Base-by-base conservation (phyloP, 164 flowering plant species). In the Umbilicus rupestris region DNA sequence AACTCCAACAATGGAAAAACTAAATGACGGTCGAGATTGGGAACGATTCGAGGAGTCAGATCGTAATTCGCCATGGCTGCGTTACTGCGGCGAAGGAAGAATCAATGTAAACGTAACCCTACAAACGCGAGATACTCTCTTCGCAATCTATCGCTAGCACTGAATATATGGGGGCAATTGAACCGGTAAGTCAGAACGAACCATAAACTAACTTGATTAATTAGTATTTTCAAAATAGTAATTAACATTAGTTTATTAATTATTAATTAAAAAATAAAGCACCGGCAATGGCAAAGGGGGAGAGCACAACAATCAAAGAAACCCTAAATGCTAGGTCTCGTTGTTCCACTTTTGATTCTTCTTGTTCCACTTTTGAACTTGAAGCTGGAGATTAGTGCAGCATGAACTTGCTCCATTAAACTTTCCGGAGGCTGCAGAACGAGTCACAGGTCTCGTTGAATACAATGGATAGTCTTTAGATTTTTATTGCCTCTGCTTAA, bases 301-400 rank as follows among this genome's bases (percentile, higher is more conserved):
- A n/a, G n/a, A n/a, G n/a, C n/a, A n/a, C n/a, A n/a, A n/a, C n/a
- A n/a, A n/a, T n/a, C n/a, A 20, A 22, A 7, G 6, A 29, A 55
- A 55, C 31, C 60, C 44, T 37, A 19, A 62, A n/a, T 37, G 41
- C 37, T 7, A 35, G n/a, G n/a, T n/a, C n/a, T n/a, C n/a, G n/a
- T n/a, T n/a, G n/a, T n/a, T n/a, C n/a, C 37, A 7, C 30, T 15
- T 7, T 19, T 55, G 1, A 10, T 3, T 22, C 22, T 24, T 20
- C 22, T 11, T n/a, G 15, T 10, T 83, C 92, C 22, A 79, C 96
- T 42, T 79, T 90, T 9, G 96, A 90, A 80, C 87, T 90, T 71
- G 96, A 90, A 83, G 96, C 96, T 62, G 87, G 91, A 66, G 96
- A 90, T 93, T 90, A 80, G 72, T 95, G 99, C 86, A 95, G 92